Evolutionary conservation across 2,329 filamentous ascomycete genomes (phyloP).

Genomic region (Macrophomina pseudophaseolina): DNA sequence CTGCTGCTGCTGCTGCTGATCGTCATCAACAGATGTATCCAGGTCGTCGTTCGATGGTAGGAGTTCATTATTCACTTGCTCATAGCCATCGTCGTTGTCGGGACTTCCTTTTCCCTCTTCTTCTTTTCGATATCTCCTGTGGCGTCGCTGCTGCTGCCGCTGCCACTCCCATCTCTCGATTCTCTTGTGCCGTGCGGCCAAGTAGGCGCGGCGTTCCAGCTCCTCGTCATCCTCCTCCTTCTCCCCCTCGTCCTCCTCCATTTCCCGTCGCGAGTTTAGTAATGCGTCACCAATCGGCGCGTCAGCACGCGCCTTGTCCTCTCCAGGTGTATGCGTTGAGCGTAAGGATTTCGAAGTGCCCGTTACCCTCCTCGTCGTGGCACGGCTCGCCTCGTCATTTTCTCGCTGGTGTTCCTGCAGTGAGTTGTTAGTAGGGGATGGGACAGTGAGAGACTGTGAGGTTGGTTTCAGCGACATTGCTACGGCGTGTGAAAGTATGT

Average conservation of each 20-base stretch:
- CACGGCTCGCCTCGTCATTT: neutral
- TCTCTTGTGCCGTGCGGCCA: conserved; percentile 2
- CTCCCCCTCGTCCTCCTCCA: neutral
- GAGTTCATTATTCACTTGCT: neutral
- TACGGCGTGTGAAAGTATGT: too few species aligned
- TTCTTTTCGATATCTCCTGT: too few species aligned
- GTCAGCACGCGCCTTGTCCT: neutral
- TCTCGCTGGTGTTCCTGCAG: neutral
- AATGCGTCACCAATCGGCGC: neutral
- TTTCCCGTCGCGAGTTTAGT: neutral
- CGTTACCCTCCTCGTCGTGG: too few species aligned
- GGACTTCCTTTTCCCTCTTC: too few species aligned
- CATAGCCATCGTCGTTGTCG: too few species aligned
- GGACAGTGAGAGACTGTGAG: too few species aligned
- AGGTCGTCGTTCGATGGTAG: neutral
- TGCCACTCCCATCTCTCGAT: conserved; percentile 1
- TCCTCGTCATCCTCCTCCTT: neutral
- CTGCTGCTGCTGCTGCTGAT: too few species aligned
- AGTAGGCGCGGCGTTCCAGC: neutral
- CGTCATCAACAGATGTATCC: neutral
- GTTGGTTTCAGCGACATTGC: too few species aligned
- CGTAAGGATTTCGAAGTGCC: neutral
- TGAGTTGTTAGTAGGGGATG: too few species aligned
- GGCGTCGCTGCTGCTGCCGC: neutral
- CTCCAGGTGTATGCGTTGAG: neutral